phyloP scores from a whole-genome alignment of 768 basidiomycete species.

The Kwoniella dendrophila region DNA sequence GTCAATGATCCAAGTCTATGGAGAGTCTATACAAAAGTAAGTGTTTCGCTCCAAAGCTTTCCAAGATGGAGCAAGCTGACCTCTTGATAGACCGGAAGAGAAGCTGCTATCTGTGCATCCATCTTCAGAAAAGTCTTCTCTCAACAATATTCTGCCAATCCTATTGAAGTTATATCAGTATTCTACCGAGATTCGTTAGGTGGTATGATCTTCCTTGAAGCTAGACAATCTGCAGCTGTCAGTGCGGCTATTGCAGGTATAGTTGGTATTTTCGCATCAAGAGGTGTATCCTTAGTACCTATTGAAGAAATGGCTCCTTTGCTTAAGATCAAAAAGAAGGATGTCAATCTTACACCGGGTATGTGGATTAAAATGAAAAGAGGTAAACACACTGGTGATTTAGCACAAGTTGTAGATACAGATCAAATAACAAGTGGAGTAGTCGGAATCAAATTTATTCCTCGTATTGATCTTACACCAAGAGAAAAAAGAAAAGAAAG shows the following conservation, averaged over 20 bases:
- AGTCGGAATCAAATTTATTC: conserved; percentile 88
- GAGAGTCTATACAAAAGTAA: conserved; percentile 90
- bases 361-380: conserved; percentile 94
- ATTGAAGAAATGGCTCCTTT: conserved; percentile 94
- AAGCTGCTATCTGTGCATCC: conserved; percentile 89
- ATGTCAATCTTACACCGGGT: conserved; percentile 76
- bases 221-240: conserved; percentile 82
- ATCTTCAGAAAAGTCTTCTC: conserved; percentile 92
- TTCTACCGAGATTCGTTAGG: conserved; percentile 94
- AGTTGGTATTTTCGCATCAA: conserved; percentile 80
- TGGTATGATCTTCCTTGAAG: conserved; percentile 96
- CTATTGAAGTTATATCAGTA: conserved; percentile 84
- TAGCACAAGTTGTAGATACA: conserved; percentile 92
- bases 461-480: conserved; percentile 95
- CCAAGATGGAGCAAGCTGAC: too few species aligned
- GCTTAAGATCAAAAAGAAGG: conserved; percentile 93
- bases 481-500: conserved; percentile 83
- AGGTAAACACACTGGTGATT: conserved; percentile 89
- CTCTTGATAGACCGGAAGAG: conserved; percentile 80
- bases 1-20: conserved; percentile 94
- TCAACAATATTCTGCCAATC: conserved; percentile 72
- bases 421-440: conserved; percentile 86
- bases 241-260: conserved; percentile 82
- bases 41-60: too few species aligned
- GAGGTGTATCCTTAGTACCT: conserved; percentile 81